Base-by-base conservation (phyloP, 1,139 yeast species). In the Geotrichum candidum region DNA sequence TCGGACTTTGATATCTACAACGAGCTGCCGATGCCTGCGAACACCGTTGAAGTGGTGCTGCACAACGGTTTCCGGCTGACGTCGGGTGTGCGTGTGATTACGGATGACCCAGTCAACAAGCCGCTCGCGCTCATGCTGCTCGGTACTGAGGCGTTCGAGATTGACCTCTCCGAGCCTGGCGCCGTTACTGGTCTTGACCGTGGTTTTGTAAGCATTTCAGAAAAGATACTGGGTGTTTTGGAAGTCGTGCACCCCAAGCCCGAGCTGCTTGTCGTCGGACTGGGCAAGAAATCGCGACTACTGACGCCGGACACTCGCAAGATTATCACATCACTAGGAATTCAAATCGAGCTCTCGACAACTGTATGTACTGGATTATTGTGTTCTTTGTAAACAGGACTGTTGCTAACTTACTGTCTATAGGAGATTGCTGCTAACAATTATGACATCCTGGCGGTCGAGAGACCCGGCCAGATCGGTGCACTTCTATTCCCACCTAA, bases 381-480 rank as follows among this genome's bases (percentile, higher is more conserved):
- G n/a, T 50, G 7, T n/a, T 7, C 35, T 23, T 52, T 57, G 11
- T 58, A 13, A 10, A 7, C 5, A 10, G 51, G 15, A 27, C 15
- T 23, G 18, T 10, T 53, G 15, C 23, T 41, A 25, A 27, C 46
- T 45, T 38, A 11, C 29, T 31, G 61, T 56, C 41, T 55, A 33
- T 63, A 69, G 72, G 75, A 74, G 65, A 84, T 84, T 67, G 90
- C 91, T 0, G 94, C 90, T 4, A 82, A 83, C 65, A 84, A 82
- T 64, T 90, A 83, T 74, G 95, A 89, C 69, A 74, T 89, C 58
- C 75, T 89, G 64, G 90, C 95, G 3, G 88, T 94, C 0, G 96
- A 90, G 69, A 78, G 96, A 66, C 91, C 95, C 0, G 78, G 80
- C 38, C 84, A 83, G 35, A 84, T 89, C 33, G 90, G 86, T 0